phyloP scores from a whole-genome alignment of 2,329 filamentous ascomycete genomes.

The Aspergillus sp. region DNA sequence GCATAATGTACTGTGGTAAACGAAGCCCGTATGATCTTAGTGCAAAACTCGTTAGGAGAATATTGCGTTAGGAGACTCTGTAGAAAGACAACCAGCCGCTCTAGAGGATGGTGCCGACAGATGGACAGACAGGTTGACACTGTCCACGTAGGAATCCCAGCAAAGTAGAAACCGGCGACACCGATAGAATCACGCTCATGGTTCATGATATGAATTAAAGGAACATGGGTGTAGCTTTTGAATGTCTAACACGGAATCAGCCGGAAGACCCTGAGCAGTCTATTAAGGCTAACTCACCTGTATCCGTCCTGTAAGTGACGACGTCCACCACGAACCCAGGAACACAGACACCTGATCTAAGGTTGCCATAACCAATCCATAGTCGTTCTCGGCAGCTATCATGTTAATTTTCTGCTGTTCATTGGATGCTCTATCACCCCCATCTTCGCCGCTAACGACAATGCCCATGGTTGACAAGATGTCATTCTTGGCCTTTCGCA shows the following conservation, averaged over 20 bases:
- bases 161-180: constrained; percentile 31
- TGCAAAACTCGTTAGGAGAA: constrained; percentile 17
- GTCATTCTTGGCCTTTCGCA: constrained; percentile 45
- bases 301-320: constrained; percentile 31
- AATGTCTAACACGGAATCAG: constrained; percentile 26
- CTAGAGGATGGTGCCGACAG: constrained; percentile 32
- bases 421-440: constrained; percentile 26
- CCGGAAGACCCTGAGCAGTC: background rate
- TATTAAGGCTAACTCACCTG: constrained; percentile 22
- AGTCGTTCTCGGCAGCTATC: constrained; percentile 38
- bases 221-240: constrained; percentile 29
- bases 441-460: constrained; percentile 38
- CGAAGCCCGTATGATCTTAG: constrained; percentile 19
- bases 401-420: constrained; percentile 33
- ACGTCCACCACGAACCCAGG: constrained; percentile 38
- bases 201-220: constrained; percentile 31
- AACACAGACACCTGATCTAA: constrained; percentile 37
- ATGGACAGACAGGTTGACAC: constrained; percentile 32
- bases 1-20: constrained; percentile 22
- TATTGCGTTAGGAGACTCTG: constrained; percentile 20
- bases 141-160: constrained; percentile 36
- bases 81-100: constrained; percentile 24
- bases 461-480: constrained; percentile 45
- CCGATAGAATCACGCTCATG: constrained; percentile 30
- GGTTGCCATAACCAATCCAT: constrained; percentile 35